Evolutionary conservation across 2,329 filamentous ascomycete genomes (phyloP).

Genomic region (Pseudogymnoascus sp.): DNA sequence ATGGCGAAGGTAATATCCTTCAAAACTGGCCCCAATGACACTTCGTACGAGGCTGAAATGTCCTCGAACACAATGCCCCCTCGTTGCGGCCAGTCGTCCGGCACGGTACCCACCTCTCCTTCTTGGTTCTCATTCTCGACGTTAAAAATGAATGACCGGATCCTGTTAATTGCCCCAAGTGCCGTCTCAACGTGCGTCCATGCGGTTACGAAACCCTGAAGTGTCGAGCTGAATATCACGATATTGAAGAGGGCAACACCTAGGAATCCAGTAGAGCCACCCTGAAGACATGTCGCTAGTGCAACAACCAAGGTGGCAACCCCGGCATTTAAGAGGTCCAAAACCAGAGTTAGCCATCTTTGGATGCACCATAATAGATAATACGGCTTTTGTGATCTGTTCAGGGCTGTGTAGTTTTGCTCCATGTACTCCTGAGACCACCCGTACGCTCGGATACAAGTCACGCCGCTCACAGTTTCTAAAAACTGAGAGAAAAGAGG

Average conservation of each 20-base stretch:
- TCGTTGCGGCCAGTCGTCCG: conserved; percentile 24
- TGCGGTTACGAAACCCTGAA: conserved; percentile 15
- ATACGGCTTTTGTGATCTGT: conserved; percentile 37
- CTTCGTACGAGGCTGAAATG: conserved; percentile 32
- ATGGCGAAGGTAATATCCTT: conserved; percentile 32
- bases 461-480: conserved; percentile 34
- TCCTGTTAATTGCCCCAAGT: neutral
- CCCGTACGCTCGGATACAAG: conserved; percentile 36
- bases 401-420: conserved; percentile 25
- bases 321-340: conserved; percentile 27
- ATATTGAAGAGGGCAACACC: conserved; percentile 40
- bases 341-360: conserved; percentile 36
- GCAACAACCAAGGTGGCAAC: conserved; percentile 32
- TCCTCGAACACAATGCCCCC: conserved; percentile 26
- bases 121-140: neutral
- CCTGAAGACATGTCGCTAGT: conserved; percentile 17
- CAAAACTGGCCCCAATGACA: conserved; percentile 44
- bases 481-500: conserved; percentile 38
- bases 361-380: conserved; percentile 38
- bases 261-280: conserved; percentile 23
- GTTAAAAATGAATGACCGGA: neutral
- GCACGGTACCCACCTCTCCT: neutral
- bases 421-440: conserved; percentile 34
- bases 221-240: conserved; percentile 15
- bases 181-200: neutral